These are phyloP conservation scores for Picochlorum sp. DNA, from an alignment of 139 green algal genomes.

Conservation along the genomic window DNA sequence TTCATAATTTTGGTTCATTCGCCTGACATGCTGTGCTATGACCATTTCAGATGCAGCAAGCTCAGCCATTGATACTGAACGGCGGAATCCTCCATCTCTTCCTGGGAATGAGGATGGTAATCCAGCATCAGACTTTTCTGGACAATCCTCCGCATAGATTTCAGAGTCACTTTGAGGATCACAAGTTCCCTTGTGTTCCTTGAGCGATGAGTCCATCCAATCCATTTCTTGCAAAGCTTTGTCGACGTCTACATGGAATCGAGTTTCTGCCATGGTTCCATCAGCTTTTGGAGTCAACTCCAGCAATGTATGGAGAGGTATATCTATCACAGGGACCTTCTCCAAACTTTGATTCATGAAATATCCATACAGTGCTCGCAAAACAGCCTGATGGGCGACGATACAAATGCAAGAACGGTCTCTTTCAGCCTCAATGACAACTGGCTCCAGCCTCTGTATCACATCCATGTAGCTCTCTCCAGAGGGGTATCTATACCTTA, in stretches of 20 bases:
- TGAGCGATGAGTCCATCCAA: not conserved
- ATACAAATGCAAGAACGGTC: slow-evolving; percentile 76
- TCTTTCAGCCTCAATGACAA: slow-evolving; percentile 86
- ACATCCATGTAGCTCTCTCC: slow-evolving; percentile 90
- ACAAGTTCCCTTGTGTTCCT: not conserved
- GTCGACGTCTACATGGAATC: slow-evolving; percentile 44
- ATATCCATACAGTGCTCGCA: slow-evolving; percentile 82
- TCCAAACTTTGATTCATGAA: slow-evolving; percentile 56
- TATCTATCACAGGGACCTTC: slow-evolving; percentile 67
- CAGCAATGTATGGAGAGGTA: slow-evolving; percentile 89
- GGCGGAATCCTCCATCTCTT: not conserved
- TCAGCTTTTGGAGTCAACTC: slow-evolving; percentile 77
- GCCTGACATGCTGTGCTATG: slow-evolving; percentile 7
- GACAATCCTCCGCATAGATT: too few relatives aligned
- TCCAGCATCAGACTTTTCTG: not conserved
- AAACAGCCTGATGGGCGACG: slow-evolving; percentile 78
- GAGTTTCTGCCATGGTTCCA: slow-evolving; percentile 70
- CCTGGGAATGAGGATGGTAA: not conserved
- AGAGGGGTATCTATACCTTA: slow-evolving; percentile 81
- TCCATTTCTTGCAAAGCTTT: slow-evolving; percentile 10
- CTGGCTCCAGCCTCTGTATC: slow-evolving; percentile 79
- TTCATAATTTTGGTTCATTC: not conserved
- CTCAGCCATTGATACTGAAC: slow-evolving; percentile 20
- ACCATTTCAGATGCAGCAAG: slow-evolving; percentile 25
- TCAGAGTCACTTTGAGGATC: too few relatives aligned